These are phyloP conservation scores for Meyerozyma sp. DNA, from an alignment of 1,139 yeast genomes.

Conservation along the genomic window DNA sequence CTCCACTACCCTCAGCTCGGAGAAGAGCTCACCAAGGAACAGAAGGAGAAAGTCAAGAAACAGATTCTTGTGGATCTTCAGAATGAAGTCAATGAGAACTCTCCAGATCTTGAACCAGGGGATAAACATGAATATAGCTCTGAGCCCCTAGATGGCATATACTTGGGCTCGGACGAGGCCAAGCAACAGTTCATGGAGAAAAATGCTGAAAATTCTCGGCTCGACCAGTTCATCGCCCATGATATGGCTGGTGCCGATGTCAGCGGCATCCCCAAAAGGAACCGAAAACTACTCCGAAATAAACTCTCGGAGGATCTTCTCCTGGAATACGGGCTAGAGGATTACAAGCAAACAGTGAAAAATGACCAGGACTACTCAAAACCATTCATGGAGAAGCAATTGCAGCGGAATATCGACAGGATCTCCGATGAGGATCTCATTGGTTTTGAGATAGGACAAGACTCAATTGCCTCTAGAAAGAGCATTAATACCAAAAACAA, in stretches of 20 bases:
- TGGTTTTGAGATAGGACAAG: conserved; percentile 34
- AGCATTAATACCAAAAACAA: conserved; percentile 4
- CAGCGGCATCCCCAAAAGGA: conserved; percentile 15
- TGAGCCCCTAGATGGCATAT: conserved; percentile 4
- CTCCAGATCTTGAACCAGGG: conserved; percentile 9
- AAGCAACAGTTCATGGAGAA: conserved; percentile 3
- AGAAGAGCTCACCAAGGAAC: conserved; percentile 27
- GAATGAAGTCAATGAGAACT: conserved; percentile 14
- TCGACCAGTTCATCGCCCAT: conserved; percentile 24
- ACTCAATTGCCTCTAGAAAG: conserved; percentile 8
- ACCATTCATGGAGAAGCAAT: conserved; percentile 15
- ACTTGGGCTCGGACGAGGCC: conserved; percentile 17
- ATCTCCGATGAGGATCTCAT: conserved; percentile 25
- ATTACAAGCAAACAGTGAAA: conserved; percentile 23
- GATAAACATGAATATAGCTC: conserved; percentile 7
- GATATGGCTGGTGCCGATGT: conserved; percentile 15
- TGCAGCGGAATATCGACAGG: conserved; percentile 17
- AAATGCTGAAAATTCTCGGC: conserved; percentile 10
- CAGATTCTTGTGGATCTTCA: conserved; percentile 30
- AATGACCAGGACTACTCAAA: conserved; percentile 25
- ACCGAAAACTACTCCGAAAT: conserved; percentile 26
- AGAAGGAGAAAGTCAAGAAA: conserved; percentile 30
- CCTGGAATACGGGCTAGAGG: conserved; percentile 36
- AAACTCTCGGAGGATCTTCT: conserved; percentile 30
- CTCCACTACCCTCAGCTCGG: conserved; percentile 41